Evolutionary conservation across 441 rosid species (phyloP).

Genomic region (Adansonia rubrostipa): DNA sequence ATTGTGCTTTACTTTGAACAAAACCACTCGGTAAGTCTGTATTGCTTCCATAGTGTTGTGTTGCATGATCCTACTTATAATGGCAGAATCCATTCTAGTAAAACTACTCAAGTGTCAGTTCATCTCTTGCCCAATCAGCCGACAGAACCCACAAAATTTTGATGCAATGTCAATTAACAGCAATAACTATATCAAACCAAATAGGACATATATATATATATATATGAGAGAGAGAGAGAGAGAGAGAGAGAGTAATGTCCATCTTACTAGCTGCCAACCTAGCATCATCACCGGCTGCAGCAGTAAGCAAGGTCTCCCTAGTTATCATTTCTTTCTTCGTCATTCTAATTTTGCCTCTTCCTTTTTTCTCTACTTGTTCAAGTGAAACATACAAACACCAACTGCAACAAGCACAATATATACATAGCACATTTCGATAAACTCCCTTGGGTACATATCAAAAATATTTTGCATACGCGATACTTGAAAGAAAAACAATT

Average conservation of each 20-base stretch:
- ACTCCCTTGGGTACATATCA: neutral
- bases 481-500: neutral
- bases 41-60: neutral
- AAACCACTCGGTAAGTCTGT: neutral
- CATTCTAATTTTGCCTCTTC: neutral
- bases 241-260: neutral
- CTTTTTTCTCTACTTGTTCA: neutral
- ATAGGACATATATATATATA: too few species aligned
- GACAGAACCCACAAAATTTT: neutral
- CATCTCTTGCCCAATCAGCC: neutral
- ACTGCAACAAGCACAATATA: conserved; percentile 3
- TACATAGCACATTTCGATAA: neutral
- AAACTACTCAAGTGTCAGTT: neutral
- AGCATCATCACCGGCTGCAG: neutral
- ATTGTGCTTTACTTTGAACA: neutral
- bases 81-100: neutral
- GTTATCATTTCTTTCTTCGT: neutral
- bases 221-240: neutral
- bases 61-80: neutral
- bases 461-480: neutral
- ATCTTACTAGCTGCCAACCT: neutral
- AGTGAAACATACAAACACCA: neutral
- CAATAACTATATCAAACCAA: too few species aligned
- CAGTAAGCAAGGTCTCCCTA: neutral
- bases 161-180: neutral